A percentile compares a stretch with the other conserved stretches of the same genome.
Conservation (phyloP, 2,329 filamentous ascomycete genomes). For the Alternaria dauci region DNA sequence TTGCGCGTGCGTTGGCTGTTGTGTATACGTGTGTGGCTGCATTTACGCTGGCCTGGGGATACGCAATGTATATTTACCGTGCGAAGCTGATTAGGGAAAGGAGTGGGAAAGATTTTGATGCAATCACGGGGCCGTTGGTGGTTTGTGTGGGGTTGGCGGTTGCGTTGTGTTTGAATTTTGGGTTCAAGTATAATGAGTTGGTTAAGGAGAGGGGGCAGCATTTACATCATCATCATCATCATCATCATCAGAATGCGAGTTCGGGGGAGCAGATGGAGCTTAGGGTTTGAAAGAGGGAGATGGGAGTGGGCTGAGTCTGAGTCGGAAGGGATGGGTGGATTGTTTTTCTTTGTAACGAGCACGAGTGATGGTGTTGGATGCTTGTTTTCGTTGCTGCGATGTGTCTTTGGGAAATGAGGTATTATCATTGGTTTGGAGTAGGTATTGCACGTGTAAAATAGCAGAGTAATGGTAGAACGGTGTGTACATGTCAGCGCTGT, state of each 20-base stretch:
- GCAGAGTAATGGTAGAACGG: not conserved
- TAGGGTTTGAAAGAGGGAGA: conserved; percentile 16
- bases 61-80: conserved; percentile 78
- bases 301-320: too few relatives aligned
- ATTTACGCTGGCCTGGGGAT: conserved; percentile 89
- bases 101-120: conserved; percentile 93
- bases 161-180: conserved; percentile 86
- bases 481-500: not conserved
- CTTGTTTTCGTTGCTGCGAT: not conserved
- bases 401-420: not conserved
- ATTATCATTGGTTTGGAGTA: not conserved
- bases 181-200: conserved; percentile 67
- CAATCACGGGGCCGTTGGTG: conserved; percentile 81
- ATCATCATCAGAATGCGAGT: conserved; percentile 6
- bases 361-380: not conserved
- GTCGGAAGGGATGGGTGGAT: too few relatives aligned
- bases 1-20: conserved; percentile 81
- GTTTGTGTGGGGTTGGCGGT: conserved; percentile 80
- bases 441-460: not conserved
- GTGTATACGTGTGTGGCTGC: conserved; percentile 82
- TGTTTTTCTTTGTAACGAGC: not conserved
- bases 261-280: conserved; percentile 29
- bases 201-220: conserved; percentile 20
- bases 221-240: conserved; percentile 18
- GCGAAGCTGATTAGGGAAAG: conserved; percentile 81